Evolutionary conservation across 768 basidiomycete species (phyloP).

Genomic region (Pholiota molesta): DNA sequence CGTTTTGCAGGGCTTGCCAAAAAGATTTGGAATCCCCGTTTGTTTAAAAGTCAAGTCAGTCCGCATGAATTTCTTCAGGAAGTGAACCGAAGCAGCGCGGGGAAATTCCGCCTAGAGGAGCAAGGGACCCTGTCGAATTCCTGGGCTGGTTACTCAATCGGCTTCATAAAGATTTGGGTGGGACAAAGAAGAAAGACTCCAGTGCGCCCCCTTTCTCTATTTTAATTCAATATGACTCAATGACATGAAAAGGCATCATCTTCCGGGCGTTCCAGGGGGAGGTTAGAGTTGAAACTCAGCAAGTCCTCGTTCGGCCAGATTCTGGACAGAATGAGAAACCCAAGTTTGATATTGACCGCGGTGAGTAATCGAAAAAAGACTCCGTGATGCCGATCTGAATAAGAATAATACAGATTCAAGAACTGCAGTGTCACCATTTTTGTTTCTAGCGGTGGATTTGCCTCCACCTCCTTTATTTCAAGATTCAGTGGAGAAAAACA

Average conservation of each 20-base stretch:
- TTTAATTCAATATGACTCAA: slow-evolving; percentile 17
- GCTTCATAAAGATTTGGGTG: slow-evolving; percentile 91
- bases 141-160: slow-evolving; percentile 94
- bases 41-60: slow-evolving; percentile 98
- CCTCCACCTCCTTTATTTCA: slow-evolving; percentile 98
- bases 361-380: slow-evolving; percentile 43
- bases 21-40: slow-evolving; percentile 93
- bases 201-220: slow-evolving; percentile 54
- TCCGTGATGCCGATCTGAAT: slow-evolving; percentile 10
- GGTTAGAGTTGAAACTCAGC: slow-evolving; percentile 90
- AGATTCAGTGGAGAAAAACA: slow-evolving; percentile 95
- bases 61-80: slow-evolving; percentile 99
- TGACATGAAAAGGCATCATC: slow-evolving; percentile 67
- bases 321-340: slow-evolving; percentile 79
- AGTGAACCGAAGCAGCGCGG: slow-evolving; percentile 85
- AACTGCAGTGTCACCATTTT: slow-evolving; percentile 82
- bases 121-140: slow-evolving; percentile 97
- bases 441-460: slow-evolving; percentile 94
- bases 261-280: slow-evolving; percentile 95
- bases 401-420: slow-evolving; percentile 70
- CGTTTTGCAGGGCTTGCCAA: slow-evolving; percentile 87
- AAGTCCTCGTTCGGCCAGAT: slow-evolving; percentile 84
- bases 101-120: slow-evolving; percentile 90
- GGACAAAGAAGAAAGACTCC: slow-evolving; percentile 89
- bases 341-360: slow-evolving; percentile 92